A percentile compares a stretch with the other conserved stretches of the same genome.
Evolutionary conservation across 192 early-diverging fungal genomes (phyloP).

Genomic region (Coemansia sp.): DNA sequence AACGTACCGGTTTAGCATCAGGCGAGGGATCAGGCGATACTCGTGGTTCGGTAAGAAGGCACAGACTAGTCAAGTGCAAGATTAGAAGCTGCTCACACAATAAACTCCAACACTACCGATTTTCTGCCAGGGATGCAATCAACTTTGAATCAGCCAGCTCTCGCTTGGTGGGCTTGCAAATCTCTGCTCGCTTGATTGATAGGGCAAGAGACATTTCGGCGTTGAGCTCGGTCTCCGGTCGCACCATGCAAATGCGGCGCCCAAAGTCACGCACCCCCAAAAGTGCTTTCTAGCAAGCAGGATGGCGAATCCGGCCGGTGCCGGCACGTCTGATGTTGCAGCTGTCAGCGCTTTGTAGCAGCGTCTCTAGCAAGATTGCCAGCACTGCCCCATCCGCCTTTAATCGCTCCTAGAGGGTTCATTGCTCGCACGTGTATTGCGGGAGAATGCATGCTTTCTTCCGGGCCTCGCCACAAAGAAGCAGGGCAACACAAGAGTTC

Average conservation of each 20-base stretch:
- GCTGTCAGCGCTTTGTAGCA: background rate
- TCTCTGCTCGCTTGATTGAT: background rate
- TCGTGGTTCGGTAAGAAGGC: constrained; percentile 37
- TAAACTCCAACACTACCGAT: background rate
- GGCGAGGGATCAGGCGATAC: constrained; percentile 27
- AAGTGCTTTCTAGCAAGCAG: background rate
- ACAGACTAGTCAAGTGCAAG: background rate
- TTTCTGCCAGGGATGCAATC: background rate
- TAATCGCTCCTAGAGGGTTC: background rate
- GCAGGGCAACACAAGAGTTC: constrained; percentile 1
- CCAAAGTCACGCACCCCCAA: background rate
- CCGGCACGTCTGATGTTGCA: background rate
- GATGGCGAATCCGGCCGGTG: background rate
- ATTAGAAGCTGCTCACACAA: background rate
- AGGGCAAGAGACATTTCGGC: background rate
- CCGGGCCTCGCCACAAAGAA: background rate
- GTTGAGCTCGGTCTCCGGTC: background rate
- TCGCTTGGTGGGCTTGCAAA: background rate
- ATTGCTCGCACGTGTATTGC: background rate
- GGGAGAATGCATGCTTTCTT: background rate
- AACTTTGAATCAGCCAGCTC: background rate
- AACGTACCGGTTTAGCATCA: constrained; percentile 23
- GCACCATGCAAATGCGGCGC: background rate
- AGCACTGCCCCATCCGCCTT: background rate
- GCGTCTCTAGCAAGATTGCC: background rate